Base-by-base conservation (phyloP, 495 filamentous ascomycete species). In the Alectoria sarmentosa region DNA sequence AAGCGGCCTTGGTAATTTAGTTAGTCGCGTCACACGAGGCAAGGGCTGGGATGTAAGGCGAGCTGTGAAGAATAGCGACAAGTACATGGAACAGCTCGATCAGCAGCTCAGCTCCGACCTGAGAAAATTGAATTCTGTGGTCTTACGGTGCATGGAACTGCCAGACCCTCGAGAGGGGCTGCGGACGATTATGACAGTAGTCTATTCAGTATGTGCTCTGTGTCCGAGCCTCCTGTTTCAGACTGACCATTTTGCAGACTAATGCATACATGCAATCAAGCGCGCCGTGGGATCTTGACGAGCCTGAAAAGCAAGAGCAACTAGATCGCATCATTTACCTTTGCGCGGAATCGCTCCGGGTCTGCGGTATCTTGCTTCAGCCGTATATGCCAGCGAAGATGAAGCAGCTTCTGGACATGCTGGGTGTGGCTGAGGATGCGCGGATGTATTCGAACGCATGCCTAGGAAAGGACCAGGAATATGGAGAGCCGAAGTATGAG, bases 301-400 rank as follows among this genome's bases (percentile, higher is more conserved):
- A 67, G 37, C 52, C 65, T 58, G 37, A 67, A 44, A 62, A 73
- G 65, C 60, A 81, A 13, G 71, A 70, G 63, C 60, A 82, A 32
- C 65, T 79, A 19, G 75, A 83, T 64, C 72, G 77, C 62, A 78
- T 81, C 48, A 76, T 98, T 49, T 96, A 83, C 72, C 79, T 89
- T 41, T 78, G 80, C 60, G 84, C 85, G 3, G 94, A 98, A 72
- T 83, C 86, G n/a, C 72, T 97, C 49, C 87, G 94, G 28, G 83
- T 97, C 41, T 75, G 77, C 5, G 91, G 87, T 13, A 96, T 98
- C 62, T 76, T 98, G 42, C 77, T 98, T 37, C 93, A 96, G 73
- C 92, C 94, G 5, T 92, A 88, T 71, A 92, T 98, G 82, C 94
- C 94, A 5, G 79, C 74, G n/a, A 96, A 93, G 74, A 80, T 89